Evolutionary conservation across 2,329 filamentous ascomycete species (phyloP).

Genomic region (Apiospora phragmitis): DNA sequence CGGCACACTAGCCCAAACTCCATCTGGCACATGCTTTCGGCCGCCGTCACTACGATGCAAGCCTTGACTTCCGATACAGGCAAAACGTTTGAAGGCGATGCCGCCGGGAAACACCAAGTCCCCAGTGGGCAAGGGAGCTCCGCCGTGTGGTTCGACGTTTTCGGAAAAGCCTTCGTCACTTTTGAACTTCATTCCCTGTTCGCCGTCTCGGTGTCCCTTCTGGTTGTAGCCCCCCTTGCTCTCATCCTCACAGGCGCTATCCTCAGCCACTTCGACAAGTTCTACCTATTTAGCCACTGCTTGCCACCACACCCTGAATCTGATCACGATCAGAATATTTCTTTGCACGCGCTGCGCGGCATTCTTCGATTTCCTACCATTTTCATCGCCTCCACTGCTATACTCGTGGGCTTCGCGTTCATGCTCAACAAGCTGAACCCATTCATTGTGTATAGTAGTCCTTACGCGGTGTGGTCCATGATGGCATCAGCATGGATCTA

Average conservation of each 20-base stretch:
- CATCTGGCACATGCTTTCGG: slow-evolving; percentile 94
- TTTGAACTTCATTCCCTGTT: slow-evolving; percentile 80
- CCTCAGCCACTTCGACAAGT: slow-evolving; percentile 71
- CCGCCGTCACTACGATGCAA: slow-evolving; percentile 70
- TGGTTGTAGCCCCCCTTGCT: slow-evolving; percentile 75
- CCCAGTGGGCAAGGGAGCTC: slow-evolving; percentile 63
- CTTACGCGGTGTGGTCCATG: slow-evolving; percentile 83
- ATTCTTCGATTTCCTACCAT: slow-evolving; percentile 80
- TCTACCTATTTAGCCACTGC: slow-evolving; percentile 75
- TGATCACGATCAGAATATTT: slow-evolving; percentile 54
- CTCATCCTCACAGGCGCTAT: slow-evolving; percentile 68
- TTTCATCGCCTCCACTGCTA: slow-evolving; percentile 62
- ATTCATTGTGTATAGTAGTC: slow-evolving; percentile 79
- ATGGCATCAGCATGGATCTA: slow-evolving; percentile 66
- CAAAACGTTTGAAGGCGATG: slow-evolving; percentile 58
- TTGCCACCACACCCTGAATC: slow-evolving; percentile 54
- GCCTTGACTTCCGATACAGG: slow-evolving; percentile 67
- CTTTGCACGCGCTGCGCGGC: slow-evolving; percentile 72
- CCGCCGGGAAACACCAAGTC: slow-evolving; percentile 56
- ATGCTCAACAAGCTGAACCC: slow-evolving; percentile 80
- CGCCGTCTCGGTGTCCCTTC: slow-evolving; percentile 76
- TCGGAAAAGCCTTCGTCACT: slow-evolving; percentile 73
- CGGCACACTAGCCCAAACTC: slow-evolving; percentile 66
- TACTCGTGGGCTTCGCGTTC: slow-evolving; percentile 68
- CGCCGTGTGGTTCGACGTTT: slow-evolving; percentile 89